A percentile compares a stretch with the other conserved stretches of the same genome.
Evolutionary conservation across 768 basidiomycete species (phyloP).

Genomic region (Chalciporus pseudorubinellus): DNA sequence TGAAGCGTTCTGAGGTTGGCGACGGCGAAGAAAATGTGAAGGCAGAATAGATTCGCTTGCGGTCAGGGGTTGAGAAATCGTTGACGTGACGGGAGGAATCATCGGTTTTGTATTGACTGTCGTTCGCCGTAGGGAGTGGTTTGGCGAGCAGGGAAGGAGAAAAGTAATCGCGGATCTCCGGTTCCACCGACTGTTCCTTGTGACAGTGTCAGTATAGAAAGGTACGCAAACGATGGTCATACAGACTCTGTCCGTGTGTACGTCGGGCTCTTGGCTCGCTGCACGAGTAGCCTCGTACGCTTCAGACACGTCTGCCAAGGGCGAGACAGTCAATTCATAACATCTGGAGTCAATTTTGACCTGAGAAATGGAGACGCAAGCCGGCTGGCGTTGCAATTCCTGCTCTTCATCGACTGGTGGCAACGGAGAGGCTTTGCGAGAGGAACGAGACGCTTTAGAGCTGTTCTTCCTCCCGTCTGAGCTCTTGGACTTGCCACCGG

Average conservation of each 20-base stretch:
- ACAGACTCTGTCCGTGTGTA: constrained; percentile 50
- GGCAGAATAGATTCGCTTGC: constrained; percentile 66
- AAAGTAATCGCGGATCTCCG: constrained; percentile 57
- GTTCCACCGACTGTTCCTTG: constrained; percentile 56
- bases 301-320: constrained; percentile 71
- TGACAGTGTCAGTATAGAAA: background rate
- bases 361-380: constrained; percentile 40
- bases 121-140: constrained; percentile 31
- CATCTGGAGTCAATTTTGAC: constrained; percentile 67
- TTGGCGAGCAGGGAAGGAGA: constrained; percentile 18
- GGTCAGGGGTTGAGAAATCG: constrained; percentile 71
- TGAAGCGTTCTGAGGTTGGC: constrained; percentile 54
- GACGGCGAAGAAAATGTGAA: constrained; percentile 81
- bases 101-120: constrained; percentile 28
- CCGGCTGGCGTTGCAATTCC: constrained; percentile 31
- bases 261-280: constrained; percentile 39
- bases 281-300: constrained; percentile 55
- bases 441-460: constrained; percentile 31
- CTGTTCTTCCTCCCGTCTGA: constrained; percentile 41
- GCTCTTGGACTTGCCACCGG: constrained; percentile 23
- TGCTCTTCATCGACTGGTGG: constrained; percentile 59
- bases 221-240: background rate
- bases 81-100: constrained; percentile 68
- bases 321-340: constrained; percentile 76
- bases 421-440: constrained; percentile 54